Evolutionary conservation across 345 rosid genomes (phyloP), one percentile per base, ranked within the genome.

Genomic region (Nephelium lappaceum): DNA sequence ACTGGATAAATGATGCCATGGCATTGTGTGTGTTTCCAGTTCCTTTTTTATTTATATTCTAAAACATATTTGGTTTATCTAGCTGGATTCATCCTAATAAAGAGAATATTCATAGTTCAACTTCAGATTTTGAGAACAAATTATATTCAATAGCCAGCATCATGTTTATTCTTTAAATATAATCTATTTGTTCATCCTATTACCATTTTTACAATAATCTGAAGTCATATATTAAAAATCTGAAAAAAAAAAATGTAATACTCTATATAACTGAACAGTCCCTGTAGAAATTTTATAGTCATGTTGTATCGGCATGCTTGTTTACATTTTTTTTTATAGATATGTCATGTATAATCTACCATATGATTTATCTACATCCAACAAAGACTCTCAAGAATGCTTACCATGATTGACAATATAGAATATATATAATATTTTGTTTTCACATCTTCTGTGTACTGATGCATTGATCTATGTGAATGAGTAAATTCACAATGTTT

Each of bases 31-130:
- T 58, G 72, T 60, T 61, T 62, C 53, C 25, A 4, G 15, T 61
- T 57, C 67, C 16, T 38, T 16, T 16, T 21, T 21, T 6, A 9
- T 23, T 55, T 73, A 8, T 16, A 66, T 10, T 62, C 49, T 10
- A 31, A 64, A 74, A 64, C 62, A 47, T 43, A 27, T 43, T 18
- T 74, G 75, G 65, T 53, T n/a, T 39, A 38, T 8, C 18, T 57
- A 41, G 16, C 58, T 42, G 15, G 57, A 58, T n/a, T 41, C 24
- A 73, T n/a, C 68, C 21, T 42, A 15, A 39, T 21, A 67, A 31
- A 42, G 24, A 62, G 8, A 42, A 60, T 12, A 62, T 42, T 57
- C 21, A 18, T 57, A 57, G 24, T 57, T 57, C 8, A 49, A 14
- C 18, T 49, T 49, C 5, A n/a, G 19, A 57, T 18, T 19, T n/a